These are phyloP conservation scores for Gastrodia elata DNA, from an alignment of 106 monocot species.

Conservation along the genomic window DNA sequence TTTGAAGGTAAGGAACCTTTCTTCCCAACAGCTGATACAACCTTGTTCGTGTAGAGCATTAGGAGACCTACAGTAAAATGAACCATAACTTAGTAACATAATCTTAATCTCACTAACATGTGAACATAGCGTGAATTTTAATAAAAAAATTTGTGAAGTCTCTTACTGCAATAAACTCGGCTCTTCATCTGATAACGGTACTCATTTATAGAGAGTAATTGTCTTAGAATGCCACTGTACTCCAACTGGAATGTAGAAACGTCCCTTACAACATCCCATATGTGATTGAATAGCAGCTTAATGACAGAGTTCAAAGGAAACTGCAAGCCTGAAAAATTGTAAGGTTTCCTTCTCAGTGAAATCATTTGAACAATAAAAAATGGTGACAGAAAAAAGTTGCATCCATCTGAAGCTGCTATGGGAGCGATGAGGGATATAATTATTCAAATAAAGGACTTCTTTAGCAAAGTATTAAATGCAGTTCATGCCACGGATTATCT, in stretches of 20 bases:
- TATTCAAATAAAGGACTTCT: background rate
- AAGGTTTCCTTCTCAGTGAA: background rate
- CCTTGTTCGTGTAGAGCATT: slow-evolving; percentile 49
- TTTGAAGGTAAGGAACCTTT: slow-evolving; percentile 24
- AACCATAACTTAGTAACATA: slow-evolving; percentile 3
- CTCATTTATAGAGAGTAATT: slow-evolving; percentile 48
- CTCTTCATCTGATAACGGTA: slow-evolving; percentile 76
- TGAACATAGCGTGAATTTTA: background rate
- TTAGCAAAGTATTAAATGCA: background rate
- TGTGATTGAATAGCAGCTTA: slow-evolving; percentile 65
- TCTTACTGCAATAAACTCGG: slow-evolving; percentile 56
- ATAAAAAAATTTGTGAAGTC: slow-evolving; percentile 1
- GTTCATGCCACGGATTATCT: background rate
- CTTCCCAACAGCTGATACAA: slow-evolving; percentile 17
- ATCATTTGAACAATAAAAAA: background rate
- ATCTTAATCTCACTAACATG: background rate
- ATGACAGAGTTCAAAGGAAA: slow-evolving; percentile 50
- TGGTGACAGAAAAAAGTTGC: background rate
- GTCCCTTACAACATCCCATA: slow-evolving; percentile 58
- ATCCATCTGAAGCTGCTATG: background rate
- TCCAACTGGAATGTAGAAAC: slow-evolving; percentile 56
- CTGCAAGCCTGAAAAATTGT: slow-evolving; percentile 33
- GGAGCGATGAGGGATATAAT: background rate
- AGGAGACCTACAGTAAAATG: slow-evolving; percentile 39
- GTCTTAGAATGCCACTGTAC: slow-evolving; percentile 66